phyloP scores from a whole-genome alignment of 2,329 filamentous ascomycete species.

The Phialophora expanda region DNA sequence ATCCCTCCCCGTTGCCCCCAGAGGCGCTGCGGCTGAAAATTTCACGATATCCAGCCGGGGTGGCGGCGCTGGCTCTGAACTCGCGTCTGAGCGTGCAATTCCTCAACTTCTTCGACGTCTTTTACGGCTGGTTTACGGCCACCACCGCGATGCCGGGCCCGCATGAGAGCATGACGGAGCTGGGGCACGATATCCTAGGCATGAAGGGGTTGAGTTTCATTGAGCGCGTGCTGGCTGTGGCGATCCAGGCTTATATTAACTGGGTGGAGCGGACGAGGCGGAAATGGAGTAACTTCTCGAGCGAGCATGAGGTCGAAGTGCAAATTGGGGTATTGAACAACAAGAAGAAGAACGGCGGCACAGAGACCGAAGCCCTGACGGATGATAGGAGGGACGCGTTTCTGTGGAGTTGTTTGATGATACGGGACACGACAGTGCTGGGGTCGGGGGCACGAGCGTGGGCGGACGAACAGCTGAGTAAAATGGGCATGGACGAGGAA shows the following conservation, averaged over 20 bases:
- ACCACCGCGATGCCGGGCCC: background rate
- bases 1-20: background rate
- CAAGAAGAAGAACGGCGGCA: background rate
- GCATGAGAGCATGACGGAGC: slow-evolving; percentile 13
- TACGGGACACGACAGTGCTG: slow-evolving; percentile 11
- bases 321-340: slow-evolving; percentile 5
- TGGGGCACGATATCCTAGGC: slow-evolving; percentile 13
- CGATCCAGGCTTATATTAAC: slow-evolving; percentile 19
- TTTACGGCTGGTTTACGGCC: slow-evolving; percentile 6
- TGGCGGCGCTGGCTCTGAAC: slow-evolving; percentile 2
- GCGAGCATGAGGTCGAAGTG: slow-evolving; percentile 10
- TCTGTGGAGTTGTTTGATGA: slow-evolving; percentile 16
- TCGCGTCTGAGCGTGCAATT: slow-evolving; percentile 14
- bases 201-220: slow-evolving; percentile 2
- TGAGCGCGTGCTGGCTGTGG: slow-evolving; percentile 9
- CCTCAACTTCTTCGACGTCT: slow-evolving; percentile 19
- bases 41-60: background rate
- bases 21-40: slow-evolving; percentile 2
- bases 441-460: slow-evolving; percentile 8
- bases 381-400: slow-evolving; percentile 3
- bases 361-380: background rate
- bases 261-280: slow-evolving; percentile 10
- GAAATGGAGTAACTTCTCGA: slow-evolving; percentile 13
- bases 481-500: background rate
- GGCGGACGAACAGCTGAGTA: background rate